A percentile compares a stretch with the other conserved stretches of the same genome.
phyloP scores from a whole-genome alignment of 1,284 basidiomycete genomes.

The Sporisorium iseilematis-ciliati region DNA sequence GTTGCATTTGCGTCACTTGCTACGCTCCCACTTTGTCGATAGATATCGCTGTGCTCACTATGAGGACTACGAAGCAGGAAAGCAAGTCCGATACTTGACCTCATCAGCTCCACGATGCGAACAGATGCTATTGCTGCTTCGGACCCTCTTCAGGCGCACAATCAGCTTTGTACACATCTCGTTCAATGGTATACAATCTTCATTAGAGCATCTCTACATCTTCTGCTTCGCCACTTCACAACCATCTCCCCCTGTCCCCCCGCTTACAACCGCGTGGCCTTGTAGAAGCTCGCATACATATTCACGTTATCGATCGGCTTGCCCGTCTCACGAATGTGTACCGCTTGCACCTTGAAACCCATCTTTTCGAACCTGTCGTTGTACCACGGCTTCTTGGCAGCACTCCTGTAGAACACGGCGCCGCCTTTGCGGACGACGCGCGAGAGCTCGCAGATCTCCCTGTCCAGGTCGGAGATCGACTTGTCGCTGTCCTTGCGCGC shows the following conservation, averaged over 20 bases:
- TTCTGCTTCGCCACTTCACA: no score
- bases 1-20: constrained; percentile 27
- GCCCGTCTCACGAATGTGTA: constrained; percentile 68
- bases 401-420: constrained; percentile 79
- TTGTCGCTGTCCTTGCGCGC: constrained; percentile 70
- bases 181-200: constrained; percentile 1
- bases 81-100: no score
- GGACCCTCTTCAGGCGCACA: neutral
- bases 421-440: constrained; percentile 77
- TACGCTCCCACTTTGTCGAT: neutral
- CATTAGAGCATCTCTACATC: no score
- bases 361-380: constrained; percentile 74
- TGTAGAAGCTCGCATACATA: constrained; percentile 74
- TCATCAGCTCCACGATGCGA: no score
- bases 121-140: no score
- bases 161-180: neutral
- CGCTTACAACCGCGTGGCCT: constrained; percentile 66
- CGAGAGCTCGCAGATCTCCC: constrained; percentile 77
- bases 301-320: constrained; percentile 76
- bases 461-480: constrained; percentile 74
- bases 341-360: constrained; percentile 66
- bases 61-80: no score
- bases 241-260: neutral
- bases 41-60: neutral
- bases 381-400: constrained; percentile 82